These are phyloP conservation scores for Rhodotorula sp. DNA, from an alignment of 1,284 basidiomycete species.

Conservation along the genomic window DNA sequence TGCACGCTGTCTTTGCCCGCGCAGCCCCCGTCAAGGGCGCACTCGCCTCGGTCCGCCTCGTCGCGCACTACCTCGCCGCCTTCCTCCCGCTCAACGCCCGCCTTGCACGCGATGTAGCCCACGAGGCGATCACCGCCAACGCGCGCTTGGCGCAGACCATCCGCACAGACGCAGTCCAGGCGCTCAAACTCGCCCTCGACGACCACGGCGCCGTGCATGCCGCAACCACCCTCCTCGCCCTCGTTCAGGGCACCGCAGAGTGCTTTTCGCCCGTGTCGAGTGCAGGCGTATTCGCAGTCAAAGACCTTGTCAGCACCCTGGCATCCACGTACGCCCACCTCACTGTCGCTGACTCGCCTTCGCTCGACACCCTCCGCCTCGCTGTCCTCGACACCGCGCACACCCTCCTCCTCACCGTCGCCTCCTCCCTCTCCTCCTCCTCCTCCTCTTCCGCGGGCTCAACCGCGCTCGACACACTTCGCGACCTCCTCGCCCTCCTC, in stretches of 20 bases:
- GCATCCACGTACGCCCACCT: neutral
- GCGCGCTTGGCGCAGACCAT: conserved; percentile 1
- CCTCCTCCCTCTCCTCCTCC: neutral
- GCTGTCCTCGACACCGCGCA: conserved; percentile 7
- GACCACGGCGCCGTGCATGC: neutral
- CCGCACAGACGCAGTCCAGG: neutral
- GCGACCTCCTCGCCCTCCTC: conserved; percentile 1
- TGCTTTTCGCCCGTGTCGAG: neutral
- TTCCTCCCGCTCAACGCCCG: conserved; percentile 2
- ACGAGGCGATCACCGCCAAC: conserved; percentile 6
- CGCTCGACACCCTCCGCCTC: conserved; percentile 5
- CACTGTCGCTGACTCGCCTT: neutral
- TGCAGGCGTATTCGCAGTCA: neutral
- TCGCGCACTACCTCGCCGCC: conserved; percentile 17
- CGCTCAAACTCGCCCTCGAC: neutral
- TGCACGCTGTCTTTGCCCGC: conserved; percentile 16
- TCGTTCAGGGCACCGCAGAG: conserved; percentile 3
- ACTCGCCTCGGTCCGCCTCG: conserved; percentile 6
- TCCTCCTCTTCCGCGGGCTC: neutral
- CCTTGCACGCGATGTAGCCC: neutral
- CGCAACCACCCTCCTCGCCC: conserved; percentile 7
- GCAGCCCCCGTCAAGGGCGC: neutral
- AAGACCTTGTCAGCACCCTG: neutral
- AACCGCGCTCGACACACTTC: conserved; percentile 1
- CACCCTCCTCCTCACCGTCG: neutral